Percentiles rank a stretch among this genome's conserved stretches.
phyloP scores from a whole-genome alignment of 768 basidiomycete species.

The Lactarius sanguifluus region DNA sequence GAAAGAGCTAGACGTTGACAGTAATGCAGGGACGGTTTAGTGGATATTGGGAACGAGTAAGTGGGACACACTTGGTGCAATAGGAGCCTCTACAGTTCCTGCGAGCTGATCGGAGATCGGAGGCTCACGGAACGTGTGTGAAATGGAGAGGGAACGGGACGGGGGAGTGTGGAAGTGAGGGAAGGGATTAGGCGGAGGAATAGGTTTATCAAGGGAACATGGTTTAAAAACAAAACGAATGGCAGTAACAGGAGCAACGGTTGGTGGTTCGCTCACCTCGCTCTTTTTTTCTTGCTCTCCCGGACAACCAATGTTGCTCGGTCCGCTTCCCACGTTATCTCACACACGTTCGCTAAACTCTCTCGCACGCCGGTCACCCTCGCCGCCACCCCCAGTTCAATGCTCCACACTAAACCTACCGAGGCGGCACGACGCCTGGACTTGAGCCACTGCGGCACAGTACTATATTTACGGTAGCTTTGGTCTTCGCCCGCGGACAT shows the following conservation, averaged over 20 bases:
- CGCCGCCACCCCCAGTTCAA: too few species aligned
- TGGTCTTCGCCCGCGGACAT: background rate
- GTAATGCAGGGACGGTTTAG: background rate
- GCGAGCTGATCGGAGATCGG: background rate
- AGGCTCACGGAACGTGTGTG: background rate
- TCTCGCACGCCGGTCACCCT: too few species aligned
- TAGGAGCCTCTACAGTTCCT: background rate
- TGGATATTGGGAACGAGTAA: too few species aligned
- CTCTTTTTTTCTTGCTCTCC: too few species aligned
- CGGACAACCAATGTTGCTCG: too few species aligned
- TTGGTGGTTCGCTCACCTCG: background rate
- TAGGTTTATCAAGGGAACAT: background rate
- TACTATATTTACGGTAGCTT: background rate
- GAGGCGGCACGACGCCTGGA: too few species aligned
- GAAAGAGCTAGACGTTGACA: background rate
- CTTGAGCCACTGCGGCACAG: background rate
- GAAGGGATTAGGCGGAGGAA: background rate
- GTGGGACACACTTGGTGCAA: background rate
- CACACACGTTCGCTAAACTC: too few species aligned
- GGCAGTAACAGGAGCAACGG: background rate
- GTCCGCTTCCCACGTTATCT: too few species aligned
- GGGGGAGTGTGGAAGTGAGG: background rate
- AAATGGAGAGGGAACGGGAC: background rate
- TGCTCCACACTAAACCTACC: background rate
- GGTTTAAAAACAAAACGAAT: background rate